Conservation (phyloP, 441 rosid species). For the Croton setiger region DNA sequence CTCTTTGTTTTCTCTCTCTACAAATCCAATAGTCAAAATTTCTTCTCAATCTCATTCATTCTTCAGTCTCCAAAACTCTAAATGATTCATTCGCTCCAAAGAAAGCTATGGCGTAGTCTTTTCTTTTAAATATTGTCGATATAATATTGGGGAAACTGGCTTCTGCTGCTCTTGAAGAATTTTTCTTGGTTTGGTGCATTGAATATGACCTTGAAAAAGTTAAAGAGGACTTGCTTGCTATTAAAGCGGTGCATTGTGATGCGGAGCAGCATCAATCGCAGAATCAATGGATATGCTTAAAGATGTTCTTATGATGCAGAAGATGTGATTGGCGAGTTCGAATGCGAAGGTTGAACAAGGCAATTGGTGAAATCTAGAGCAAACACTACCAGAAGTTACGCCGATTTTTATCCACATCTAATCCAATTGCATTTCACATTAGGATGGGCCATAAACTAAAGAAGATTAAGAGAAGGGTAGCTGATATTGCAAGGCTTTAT, state of each 20-base stretch:
- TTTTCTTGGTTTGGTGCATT: conserved; percentile 8
- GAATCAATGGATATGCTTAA: not conserved
- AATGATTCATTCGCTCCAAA: too few species aligned
- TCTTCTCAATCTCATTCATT: too few species aligned
- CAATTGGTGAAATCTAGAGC: not conserved
- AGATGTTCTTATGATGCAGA: not conserved
- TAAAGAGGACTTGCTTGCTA: not conserved
- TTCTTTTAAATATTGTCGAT: not conserved
- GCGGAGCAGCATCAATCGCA: not conserved
- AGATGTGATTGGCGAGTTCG: not conserved
- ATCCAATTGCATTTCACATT: conserved; percentile 5
- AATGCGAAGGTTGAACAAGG: conserved; percentile 5
- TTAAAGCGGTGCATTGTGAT: conserved; percentile 14
- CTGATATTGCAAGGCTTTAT: not conserved
- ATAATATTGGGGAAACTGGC: not conserved
- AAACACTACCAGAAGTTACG: conserved; percentile 7
- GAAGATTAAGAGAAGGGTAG: not conserved
- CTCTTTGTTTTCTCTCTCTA: too few species aligned
- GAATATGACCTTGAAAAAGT: not conserved
- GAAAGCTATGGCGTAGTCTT: not conserved
- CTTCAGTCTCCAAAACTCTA: too few species aligned
- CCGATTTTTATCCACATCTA: conserved; percentile 17
- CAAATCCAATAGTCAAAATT: too few species aligned
- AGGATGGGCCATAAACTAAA: conserved; percentile 11
- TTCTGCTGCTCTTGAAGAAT: not conserved